Evolutionary conservation across 306 rosid species (phyloP).

Genomic region (Ziziphus jujuba): DNA sequence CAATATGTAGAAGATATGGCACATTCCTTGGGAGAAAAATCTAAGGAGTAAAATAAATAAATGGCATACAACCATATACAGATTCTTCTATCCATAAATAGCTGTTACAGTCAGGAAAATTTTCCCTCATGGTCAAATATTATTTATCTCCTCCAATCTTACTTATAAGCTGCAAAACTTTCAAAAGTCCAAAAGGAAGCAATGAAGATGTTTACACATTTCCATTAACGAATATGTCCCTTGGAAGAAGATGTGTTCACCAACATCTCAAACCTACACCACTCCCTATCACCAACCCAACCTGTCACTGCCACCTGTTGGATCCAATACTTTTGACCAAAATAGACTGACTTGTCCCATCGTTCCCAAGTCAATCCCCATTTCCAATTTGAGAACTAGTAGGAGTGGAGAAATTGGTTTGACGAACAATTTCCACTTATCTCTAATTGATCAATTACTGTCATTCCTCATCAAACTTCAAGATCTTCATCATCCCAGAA

Average conservation of each 20-base stretch:
- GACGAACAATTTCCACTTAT: background rate
- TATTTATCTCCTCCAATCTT: background rate
- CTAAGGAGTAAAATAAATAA: background rate
- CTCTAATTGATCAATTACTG: background rate
- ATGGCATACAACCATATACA: background rate
- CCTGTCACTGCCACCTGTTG: background rate
- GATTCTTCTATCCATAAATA: background rate
- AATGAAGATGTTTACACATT: too few species aligned
- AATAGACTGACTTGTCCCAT: background rate
- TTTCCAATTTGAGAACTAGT: background rate
- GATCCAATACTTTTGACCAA: background rate
- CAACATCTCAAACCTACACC: background rate
- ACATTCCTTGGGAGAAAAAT: background rate
- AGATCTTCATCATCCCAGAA: background rate
- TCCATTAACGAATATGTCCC: background rate
- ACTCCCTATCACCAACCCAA: background rate
- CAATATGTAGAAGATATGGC: background rate
- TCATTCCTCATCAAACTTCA: background rate
- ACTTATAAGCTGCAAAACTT: background rate
- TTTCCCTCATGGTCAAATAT: background rate
- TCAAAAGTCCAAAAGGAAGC: background rate
- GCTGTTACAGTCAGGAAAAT: background rate
- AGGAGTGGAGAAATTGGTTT: too few species aligned
- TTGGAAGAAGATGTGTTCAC: background rate
- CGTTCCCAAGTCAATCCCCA: background rate